Evolutionary conservation across 78 protist genomes (phyloP).

Genomic region (Dictyostelium intermedium): DNA sequence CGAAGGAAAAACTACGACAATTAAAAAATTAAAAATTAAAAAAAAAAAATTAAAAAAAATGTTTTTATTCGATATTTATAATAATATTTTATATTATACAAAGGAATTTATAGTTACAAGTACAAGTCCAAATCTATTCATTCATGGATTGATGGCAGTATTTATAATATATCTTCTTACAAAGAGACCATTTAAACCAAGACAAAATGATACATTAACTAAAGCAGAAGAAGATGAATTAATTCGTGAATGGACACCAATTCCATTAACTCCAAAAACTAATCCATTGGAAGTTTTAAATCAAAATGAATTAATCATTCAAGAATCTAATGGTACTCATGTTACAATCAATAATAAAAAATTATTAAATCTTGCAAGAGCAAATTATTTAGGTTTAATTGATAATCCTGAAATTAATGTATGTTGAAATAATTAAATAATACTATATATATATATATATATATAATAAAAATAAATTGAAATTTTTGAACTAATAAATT

Average conservation of each 20-base stretch:
- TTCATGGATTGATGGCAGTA: conserved; percentile 65
- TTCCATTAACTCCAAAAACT: conserved; percentile 52
- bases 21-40: neutral
- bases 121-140: conserved; percentile 36
- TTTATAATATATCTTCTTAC: conserved; percentile 44
- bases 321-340: neutral
- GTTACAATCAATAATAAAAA: conserved; percentile 9
- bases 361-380: conserved; percentile 49
- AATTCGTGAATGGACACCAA: conserved; percentile 61
- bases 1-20: neutral
- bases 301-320: neutral
- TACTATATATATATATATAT: neutral
- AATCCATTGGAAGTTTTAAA: neutral
- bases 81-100: neutral
- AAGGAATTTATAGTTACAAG: conserved; percentile 6
- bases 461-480: too few species aligned
- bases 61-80: conserved; percentile 14
- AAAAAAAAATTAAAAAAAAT: neutral
- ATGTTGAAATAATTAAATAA: neutral
- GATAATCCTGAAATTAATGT: conserved; percentile 47
- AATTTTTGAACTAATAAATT: too few species aligned
- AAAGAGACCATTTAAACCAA: conserved; percentile 76
- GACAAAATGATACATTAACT: conserved; percentile 23
- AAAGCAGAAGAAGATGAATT: conserved; percentile 66
- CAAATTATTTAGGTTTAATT: conserved; percentile 79